A percentile compares a stretch with the other conserved stretches of the same genome.
Evolutionary conservation across 2,329 filamentous ascomycete species (phyloP).

Genomic region (Phialemonium atrogriseum): DNA sequence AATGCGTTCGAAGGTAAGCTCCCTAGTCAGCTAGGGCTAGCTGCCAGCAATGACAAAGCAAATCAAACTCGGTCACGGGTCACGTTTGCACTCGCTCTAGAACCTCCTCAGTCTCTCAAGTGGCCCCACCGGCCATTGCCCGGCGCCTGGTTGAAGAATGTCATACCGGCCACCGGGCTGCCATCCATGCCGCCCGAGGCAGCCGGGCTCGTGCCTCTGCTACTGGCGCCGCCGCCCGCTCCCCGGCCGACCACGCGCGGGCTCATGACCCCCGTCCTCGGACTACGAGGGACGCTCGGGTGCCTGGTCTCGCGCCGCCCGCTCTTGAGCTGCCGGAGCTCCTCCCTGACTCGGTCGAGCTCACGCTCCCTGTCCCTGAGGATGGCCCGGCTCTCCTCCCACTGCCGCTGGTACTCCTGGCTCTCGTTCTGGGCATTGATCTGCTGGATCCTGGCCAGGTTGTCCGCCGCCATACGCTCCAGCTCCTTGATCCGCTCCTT

Average conservation of each 20-base stretch:
- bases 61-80: constrained; percentile 5
- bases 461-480: constrained; percentile 32
- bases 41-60: neutral
- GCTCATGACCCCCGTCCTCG: constrained; percentile 45
- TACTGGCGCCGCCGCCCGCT: constrained; percentile 26
- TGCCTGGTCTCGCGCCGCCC: constrained; percentile 47
- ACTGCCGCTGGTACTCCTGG: constrained; percentile 26
- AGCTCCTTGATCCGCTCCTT: constrained; percentile 31
- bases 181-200: constrained; percentile 16
- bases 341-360: constrained; percentile 37
- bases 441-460: constrained; percentile 37
- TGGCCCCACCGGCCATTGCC: constrained; percentile 34
- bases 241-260: constrained; percentile 26
- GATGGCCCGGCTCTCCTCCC: constrained; percentile 31
- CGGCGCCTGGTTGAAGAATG: constrained; percentile 28
- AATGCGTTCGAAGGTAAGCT: too few species aligned
- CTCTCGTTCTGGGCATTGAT: constrained; percentile 30
- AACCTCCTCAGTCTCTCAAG: constrained; percentile 30
- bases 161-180: constrained; percentile 24
- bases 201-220: constrained; percentile 43
- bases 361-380: constrained; percentile 44
- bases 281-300: constrained; percentile 49
- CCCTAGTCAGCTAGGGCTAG: too few species aligned
- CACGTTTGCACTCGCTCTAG: constrained; percentile 4
- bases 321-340: constrained; percentile 37